A percentile compares a stretch with the other conserved stretches of the same genome.
Evolutionary conservation across 257 asterid species (phyloP).

Genomic region (Parsonsia alboflavescens): DNA sequence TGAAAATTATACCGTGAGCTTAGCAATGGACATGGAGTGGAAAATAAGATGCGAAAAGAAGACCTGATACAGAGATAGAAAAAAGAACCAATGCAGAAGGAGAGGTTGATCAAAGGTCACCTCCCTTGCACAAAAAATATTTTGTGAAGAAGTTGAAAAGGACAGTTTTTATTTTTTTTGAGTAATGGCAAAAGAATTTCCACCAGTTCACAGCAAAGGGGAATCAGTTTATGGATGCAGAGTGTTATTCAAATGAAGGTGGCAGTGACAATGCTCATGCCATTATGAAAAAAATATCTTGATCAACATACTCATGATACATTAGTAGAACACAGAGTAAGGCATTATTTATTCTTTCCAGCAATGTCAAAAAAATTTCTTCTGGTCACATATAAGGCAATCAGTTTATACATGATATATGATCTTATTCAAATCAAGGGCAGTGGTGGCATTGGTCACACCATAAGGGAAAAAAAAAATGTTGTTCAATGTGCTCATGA

Average conservation of each 20-base stretch:
- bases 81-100: background rate
- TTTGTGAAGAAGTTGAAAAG: background rate
- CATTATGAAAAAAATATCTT: background rate
- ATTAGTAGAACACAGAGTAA: background rate
- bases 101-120: background rate
- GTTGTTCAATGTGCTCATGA: background rate
- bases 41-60: background rate
- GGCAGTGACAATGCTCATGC: background rate
- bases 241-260: background rate
- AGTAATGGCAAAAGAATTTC: background rate
- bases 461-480: background rate
- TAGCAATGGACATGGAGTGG: background rate
- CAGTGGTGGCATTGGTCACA: background rate
- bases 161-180: background rate
- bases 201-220: background rate
- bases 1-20: background rate
- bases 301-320: background rate
- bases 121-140: background rate
- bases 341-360: background rate
- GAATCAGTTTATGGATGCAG: background rate
- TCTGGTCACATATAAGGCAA: background rate
- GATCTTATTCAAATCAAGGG: background rate
- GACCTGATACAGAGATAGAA: background rate
- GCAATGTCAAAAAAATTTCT: background rate
- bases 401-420: background rate